Base-by-base conservation (phyloP, 164 flowering plant genomes). In the Amborella trichopoda region DNA sequence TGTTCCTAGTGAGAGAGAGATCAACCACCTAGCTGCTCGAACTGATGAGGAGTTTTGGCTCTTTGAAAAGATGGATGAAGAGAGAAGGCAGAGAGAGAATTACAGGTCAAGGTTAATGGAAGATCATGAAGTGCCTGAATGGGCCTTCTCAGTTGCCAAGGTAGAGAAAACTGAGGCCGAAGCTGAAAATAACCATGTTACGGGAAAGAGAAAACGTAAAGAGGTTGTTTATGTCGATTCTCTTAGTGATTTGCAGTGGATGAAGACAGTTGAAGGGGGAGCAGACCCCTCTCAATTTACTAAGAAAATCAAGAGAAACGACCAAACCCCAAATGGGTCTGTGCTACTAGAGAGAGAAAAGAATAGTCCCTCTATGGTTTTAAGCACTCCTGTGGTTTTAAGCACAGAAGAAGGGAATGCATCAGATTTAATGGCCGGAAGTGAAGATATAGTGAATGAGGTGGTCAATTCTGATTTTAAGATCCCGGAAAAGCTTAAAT, bases 1-100 rank as follows among this genome's bases (percentile, higher is more conserved):
- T 44, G 95, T 88, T 23, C 99, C 99, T 13, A 93, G 95, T 54
- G 99, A 93, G 72, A 83, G 95, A 65, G 97, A 93, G 55, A 93
- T 93, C 48, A 93, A 93, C 55, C 80, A 91, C 33, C 81, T 93
- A 36, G 96, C 95, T 34, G 95, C 99, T 10, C 67, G 99, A 38
- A 51, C 95, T 21, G 95, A 85, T 2, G 95, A 86, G 48, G 99
- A 93, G 59, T 88, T 70, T 53, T 75, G 91, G 83, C 20, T 88
- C 50, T 93, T 93, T 55, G 99, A 93, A 75, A 74, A 75, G 54
- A 93, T 93, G 99, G 99, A 93, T 44, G 94, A 85, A 58, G 91
- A 83, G 71, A 73, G 96, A 60, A 70, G 89, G 37, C 78, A 64
- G 44, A 71, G 69, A 54, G 99, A 93, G 62, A 79, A 75, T 19